Conservation (phyloP, 768 basidiomycete genomes). For the Mycena venus region DNA sequence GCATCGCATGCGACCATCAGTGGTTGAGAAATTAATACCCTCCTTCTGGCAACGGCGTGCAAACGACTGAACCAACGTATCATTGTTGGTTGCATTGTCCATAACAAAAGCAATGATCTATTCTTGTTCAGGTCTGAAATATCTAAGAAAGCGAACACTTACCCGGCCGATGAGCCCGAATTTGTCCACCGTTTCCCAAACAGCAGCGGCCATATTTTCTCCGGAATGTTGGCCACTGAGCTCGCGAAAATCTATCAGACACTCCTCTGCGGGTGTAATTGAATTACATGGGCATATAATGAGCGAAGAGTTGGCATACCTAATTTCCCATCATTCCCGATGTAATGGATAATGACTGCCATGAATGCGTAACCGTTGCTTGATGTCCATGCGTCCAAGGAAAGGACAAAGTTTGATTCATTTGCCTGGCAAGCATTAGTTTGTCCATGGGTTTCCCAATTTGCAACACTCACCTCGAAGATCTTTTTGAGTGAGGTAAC, state of each 20-base stretch:
- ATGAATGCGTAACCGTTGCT: constrained; percentile 46
- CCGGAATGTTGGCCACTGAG: not conserved
- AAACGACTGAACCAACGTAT: not conserved
- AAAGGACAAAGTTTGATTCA: constrained; percentile 28
- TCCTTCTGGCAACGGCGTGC: not conserved
- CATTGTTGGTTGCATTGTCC: not conserved
- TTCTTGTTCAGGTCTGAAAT: not conserved
- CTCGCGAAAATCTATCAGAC: not conserved
- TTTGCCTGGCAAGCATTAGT: not conserved
- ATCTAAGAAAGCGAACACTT: not conserved
- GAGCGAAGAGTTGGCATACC: constrained; percentile 23
- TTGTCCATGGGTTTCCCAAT: not conserved
- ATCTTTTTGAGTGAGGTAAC: not conserved
- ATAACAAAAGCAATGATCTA: not conserved
- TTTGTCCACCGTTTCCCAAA: not conserved
- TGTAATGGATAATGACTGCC: constrained; percentile 45
- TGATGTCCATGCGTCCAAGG: constrained; percentile 47
- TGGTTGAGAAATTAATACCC: not conserved
- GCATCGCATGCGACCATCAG: not conserved
- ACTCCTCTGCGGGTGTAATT: not conserved
- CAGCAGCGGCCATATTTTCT: not conserved
- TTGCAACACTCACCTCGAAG: not conserved
- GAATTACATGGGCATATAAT: not conserved
- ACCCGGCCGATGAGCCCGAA: not conserved
- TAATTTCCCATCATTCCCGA: constrained; percentile 39